Conservation (phyloP, 1,284 basidiomycete species). For the Termitomyces sp. region DNA sequence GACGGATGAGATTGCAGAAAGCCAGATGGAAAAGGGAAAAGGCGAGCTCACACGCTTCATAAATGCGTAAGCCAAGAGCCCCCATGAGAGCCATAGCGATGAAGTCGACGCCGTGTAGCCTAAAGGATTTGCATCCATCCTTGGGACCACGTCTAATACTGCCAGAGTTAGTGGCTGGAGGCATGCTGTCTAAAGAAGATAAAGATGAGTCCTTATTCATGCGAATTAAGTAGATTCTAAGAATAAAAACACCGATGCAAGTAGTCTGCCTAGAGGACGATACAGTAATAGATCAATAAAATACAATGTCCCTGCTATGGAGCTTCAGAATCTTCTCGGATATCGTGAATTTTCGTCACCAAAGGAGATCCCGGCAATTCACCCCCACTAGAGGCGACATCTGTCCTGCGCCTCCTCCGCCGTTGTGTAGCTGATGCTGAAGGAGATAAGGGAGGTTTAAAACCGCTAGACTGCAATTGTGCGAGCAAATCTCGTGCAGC, state of each 20-base stretch:
- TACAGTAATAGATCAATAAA: slow-evolving; percentile 9
- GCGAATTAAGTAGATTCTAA: not conserved
- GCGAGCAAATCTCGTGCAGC: slow-evolving; percentile 72
- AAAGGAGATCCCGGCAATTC: slow-evolving; percentile 26
- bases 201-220: not conserved
- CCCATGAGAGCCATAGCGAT: slow-evolving; percentile 44
- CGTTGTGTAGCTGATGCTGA: slow-evolving; percentile 27
- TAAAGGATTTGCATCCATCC: slow-evolving; percentile 22
- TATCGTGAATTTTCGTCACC: slow-evolving; percentile 23
- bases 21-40: not conserved
- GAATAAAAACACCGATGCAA: slow-evolving; percentile 3
- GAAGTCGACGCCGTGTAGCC: slow-evolving; percentile 39
- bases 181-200: not conserved
- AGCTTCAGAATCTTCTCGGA: slow-evolving; percentile 12
- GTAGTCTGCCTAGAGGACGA: not conserved
- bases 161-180: not conserved
- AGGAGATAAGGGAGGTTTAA: slow-evolving; percentile 31
- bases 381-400: slow-evolving; percentile 17
- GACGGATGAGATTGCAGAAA: not conserved
- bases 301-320: slow-evolving; percentile 4
- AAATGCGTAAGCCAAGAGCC: slow-evolving; percentile 45
- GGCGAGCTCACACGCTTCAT: slow-evolving; percentile 32
- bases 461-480: slow-evolving; percentile 60
- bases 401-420: slow-evolving; percentile 27
- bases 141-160: not conserved